Evolutionary conservation across 768 basidiomycete species (phyloP), one percentile per base, ranked within the genome.

Genomic region (Naganishia antarctica): DNA sequence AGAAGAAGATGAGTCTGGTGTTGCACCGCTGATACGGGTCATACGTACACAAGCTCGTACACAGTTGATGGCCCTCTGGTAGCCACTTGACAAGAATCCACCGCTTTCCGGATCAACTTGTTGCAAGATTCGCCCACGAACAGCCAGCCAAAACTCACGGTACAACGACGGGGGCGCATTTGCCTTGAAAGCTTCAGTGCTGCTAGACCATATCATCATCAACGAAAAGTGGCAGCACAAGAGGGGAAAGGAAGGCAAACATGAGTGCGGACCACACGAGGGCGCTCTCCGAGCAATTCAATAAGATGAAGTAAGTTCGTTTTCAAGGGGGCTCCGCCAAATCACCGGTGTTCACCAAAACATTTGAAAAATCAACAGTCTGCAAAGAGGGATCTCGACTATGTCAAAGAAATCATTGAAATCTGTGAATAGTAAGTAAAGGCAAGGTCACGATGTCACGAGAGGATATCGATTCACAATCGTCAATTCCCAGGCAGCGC

Each of bases 401-500:
- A 57, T 32, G 26, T 57, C 53, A 9, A 57, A 57, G 37, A 34
- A 57, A 34, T 57, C 53, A 11, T 37, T 57, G 11, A 57, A 57
- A 26, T 57, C 53, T 37, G 53, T 40, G 25, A 57, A 40, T 23
- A 57, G 53, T 57, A 31, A 9, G 53, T 34, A 7, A 44, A 25
- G 34, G 37, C 53, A 3, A 21, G 23, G 9, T 18, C 21, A 15
- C 1, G 8, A 37, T 12, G 23, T 13, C 18, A 37, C 6, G 23
- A 23, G 2, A 15, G 37, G 15, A 26, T 37, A 37, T 34, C 40
- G n/a, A 57, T 26, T 3, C 16, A 23, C 43, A 41, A 2, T 37
- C 12, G 18, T 8, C n/a, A 31, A 25, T 25, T 41, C 8, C n/a
- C 15, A 57, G 53, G 53, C 21, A 21, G 9, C 18, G n/a, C 15